Evolutionary conservation across 1,284 basidiomycete genomes (phyloP).

Genomic region (Trichosporon coremiiforme): DNA sequence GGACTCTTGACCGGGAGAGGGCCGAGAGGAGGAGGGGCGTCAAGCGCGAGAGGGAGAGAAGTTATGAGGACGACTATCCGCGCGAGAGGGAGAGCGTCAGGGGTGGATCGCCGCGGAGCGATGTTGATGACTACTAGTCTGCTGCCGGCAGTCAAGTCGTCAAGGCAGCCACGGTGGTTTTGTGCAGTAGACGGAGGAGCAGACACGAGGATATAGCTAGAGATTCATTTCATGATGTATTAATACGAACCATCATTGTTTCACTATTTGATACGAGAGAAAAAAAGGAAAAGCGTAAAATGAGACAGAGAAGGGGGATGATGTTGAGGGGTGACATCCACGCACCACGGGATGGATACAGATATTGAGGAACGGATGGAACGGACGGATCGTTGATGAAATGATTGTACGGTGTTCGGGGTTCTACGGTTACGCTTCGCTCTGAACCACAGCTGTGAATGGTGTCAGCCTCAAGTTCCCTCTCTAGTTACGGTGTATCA

Average conservation of each 20-base stretch:
- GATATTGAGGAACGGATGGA: background rate
- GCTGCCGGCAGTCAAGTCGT: too few relatives aligned
- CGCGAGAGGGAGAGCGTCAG: background rate
- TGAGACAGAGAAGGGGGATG: background rate
- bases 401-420: background rate
- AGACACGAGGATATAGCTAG: background rate
- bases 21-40: background rate
- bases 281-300: background rate
- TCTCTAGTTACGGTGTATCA: constrained; percentile 9
- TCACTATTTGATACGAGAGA: background rate
- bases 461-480: constrained; percentile 22
- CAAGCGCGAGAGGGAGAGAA: constrained; percentile 10
- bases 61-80: constrained; percentile 22
- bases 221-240: constrained; percentile 12
- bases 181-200: background rate
- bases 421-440: constrained; percentile 36
- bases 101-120: constrained; percentile 4
- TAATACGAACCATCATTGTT: background rate
- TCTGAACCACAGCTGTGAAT: constrained; percentile 45
- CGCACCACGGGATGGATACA: background rate
- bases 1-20: constrained; percentile 6
- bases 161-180: too few relatives aligned
- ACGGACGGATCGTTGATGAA: too few relatives aligned
- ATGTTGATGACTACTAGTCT: constrained; percentile 2
- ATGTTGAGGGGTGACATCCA: background rate